phyloP scores from a whole-genome alignment of 2,329 filamentous ascomycete species.

The Xylaria sp. region DNA sequence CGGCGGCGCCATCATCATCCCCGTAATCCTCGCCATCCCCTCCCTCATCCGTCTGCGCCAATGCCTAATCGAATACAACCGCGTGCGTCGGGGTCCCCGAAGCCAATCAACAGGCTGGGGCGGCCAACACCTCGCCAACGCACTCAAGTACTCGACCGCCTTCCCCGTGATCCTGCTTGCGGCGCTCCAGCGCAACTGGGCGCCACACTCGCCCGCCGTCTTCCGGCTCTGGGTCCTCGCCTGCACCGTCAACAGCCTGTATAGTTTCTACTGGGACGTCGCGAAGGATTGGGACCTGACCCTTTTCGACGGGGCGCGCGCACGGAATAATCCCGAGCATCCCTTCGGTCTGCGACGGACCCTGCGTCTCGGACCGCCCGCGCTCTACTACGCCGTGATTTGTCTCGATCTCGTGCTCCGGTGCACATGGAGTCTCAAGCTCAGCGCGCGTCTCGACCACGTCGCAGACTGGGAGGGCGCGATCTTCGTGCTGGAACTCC shows the following conservation, averaged over 20 bases:
- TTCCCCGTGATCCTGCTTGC: conserved; percentile 86
- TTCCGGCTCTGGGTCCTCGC: conserved; percentile 63
- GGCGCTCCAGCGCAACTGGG: conserved; percentile 58
- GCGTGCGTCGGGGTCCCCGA: conserved; percentile 56
- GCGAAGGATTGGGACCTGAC: conserved; percentile 95
- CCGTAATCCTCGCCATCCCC: conserved; percentile 76
- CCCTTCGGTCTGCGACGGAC: conserved; percentile 72
- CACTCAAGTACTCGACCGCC: conserved; percentile 86
- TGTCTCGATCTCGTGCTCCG: conserved; percentile 72
- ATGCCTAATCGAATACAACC: conserved; percentile 80
- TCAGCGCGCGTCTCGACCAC: conserved; percentile 75
- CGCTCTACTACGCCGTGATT: conserved; percentile 79
- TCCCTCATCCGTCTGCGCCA: conserved; percentile 84
- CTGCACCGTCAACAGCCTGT: conserved; percentile 77
- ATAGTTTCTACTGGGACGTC: conserved; percentile 99
- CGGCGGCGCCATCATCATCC: conserved; percentile 73
- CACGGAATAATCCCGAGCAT: conserved; percentile 52
- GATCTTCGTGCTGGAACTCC: conserved; percentile 78
- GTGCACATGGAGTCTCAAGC: conserved; percentile 87
- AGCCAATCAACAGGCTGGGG: conserved; percentile 63
- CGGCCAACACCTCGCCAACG: conserved; percentile 86
- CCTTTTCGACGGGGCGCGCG: conserved; percentile 58
- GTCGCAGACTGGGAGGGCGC: conserved; percentile 82
- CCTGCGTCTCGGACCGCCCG: conserved; percentile 64
- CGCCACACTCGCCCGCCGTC: conserved; percentile 37